phyloP scores from a whole-genome alignment of 2,329 filamentous ascomycete genomes.

The Epicoccum sorghinum region DNA sequence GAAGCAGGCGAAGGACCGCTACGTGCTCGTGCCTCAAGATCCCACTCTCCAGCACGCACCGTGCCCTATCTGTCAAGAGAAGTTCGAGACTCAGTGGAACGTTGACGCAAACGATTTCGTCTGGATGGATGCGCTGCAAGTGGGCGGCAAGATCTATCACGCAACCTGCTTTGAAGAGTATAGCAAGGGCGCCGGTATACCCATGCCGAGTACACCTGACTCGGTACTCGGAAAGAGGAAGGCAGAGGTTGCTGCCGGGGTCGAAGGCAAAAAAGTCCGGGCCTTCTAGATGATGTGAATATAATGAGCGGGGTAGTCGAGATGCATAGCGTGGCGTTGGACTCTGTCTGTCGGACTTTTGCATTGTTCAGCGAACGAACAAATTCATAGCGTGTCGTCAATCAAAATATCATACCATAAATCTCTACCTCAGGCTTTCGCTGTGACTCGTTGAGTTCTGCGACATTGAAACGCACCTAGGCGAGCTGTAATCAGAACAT shows the following conservation, averaged over 20 bases:
- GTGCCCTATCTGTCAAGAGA: slow-evolving; percentile 95
- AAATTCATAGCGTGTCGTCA: too few species aligned
- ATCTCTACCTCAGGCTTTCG: too few species aligned
- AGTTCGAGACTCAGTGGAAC: slow-evolving; percentile 90
- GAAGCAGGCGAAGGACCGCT: slow-evolving; percentile 68
- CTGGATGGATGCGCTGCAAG: slow-evolving; percentile 85
- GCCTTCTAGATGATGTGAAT: slow-evolving; percentile 20
- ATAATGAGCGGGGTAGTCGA: background rate
- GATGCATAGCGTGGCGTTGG: slow-evolving; percentile 27
- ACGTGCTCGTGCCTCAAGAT: slow-evolving; percentile 84
- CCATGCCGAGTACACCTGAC: slow-evolving; percentile 44
- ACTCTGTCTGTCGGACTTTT: background rate
- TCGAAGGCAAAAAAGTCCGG: slow-evolving; percentile 41
- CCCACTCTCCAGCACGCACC: slow-evolving; percentile 73
- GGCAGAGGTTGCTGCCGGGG: slow-evolving; percentile 31
- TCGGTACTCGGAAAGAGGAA: slow-evolving; percentile 47
- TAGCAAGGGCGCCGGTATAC: slow-evolving; percentile 40
- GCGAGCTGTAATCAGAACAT: too few species aligned
- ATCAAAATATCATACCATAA: too few species aligned
- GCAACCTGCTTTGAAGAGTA: slow-evolving; percentile 83
- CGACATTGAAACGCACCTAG: too few species aligned
- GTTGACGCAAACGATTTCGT: slow-evolving; percentile 96
- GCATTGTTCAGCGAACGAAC: background rate
- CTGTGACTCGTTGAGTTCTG: too few species aligned
- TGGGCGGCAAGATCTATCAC: slow-evolving; percentile 84